Base-by-base conservation (phyloP, 768 basidiomycete species). In the Sporobolomyces phaffii region DNA sequence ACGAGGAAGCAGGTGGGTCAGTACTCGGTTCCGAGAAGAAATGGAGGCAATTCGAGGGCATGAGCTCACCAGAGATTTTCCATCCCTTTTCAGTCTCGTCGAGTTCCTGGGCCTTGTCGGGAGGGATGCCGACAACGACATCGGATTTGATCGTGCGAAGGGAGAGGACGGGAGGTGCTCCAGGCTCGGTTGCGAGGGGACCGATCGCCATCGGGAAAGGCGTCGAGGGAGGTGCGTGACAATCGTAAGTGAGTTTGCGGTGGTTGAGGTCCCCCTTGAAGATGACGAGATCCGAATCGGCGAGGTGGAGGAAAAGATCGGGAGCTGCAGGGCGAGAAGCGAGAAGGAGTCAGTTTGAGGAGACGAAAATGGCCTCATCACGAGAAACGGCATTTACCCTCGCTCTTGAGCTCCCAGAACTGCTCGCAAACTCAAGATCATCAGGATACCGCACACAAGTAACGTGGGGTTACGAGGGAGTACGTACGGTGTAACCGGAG, bases 141-240 rank as follows among this genome's bases (percentile, higher is more conserved):
- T 97, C 93, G 69, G 87, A 56, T 64, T 97, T 97, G 81, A 97
- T 86, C 13, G 93, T 96, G 65, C 93, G 82, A 75, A 97, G 78
- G 70, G 89, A 91, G 72, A 85, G 88, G 49, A 97, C 80, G 28
- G 71, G 87, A 0, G 93, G 93, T 14, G 92, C 89, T 50, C 93
- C 93, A 24, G 91, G 82, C 3, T 87, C 83, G 72, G 83, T 89
- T 1, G 91, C 90, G 85, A 97, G 89, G 0, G 92, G 87, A 0
- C 93, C 93, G 71, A 96, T 94, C 9, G 92, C 90, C 36, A 88
- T 78, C 58, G 89, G 86, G 77, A 97, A 97, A 2, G 90, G 87
- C 11, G 90, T 93, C 65, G 87, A 85, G 13, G 87, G 85, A 2
- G 90, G 89, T 1, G 88, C 88, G 36, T 88, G 88, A 73, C 89